Base-by-base conservation (phyloP, 805 yeast species). In the Candida easanensis region DNA sequence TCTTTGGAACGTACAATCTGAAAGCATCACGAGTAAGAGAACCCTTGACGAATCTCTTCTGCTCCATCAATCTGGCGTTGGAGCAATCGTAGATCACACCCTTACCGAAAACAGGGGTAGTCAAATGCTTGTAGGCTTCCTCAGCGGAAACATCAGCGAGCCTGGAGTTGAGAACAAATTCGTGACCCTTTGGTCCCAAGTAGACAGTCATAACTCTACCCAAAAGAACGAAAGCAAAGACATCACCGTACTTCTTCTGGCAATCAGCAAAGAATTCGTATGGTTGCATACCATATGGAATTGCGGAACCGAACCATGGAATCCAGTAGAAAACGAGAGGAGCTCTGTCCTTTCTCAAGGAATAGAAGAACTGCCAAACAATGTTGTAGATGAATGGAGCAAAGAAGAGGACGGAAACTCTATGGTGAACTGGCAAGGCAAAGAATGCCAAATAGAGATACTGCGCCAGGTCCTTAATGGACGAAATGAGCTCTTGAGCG, bases 21-120 rank as follows among this genome's bases (percentile, higher is more conserved):
- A 93, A 93, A 1, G 95, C 79, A 35, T 87, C 96, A 51, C 77
- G 79, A 21, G 96, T 85, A 55, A 93, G 75, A 18, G 97, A 95
- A 42, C 79, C 78, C 68, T 93, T 93, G 50, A 90, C 95, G 60
- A 93, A 93, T 71, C 89, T 93, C 79, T 93, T 93, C 68, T 93
- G 99, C 65, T 93, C 99, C 99, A 93, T 93, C 59, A 93, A 77
- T 53, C 89, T 80, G 58, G 80, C 69, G 70, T 93, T 93, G 50
- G 99, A 88, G 68, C 97, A 91, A 69, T 93, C 99, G 64, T 93
- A 93, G 41, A 93, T 86, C 42, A 93, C 99, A 58, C 98, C 99
- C 60, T 89, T 81, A 57, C 99, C 99, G 56, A 93, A 93, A 14
- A 89, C 97, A 13, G 99, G 99, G n/a, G 98, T 91, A n/a, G 99